Evolutionary conservation across 208 protist genomes (phyloP).

Genomic region (Trypanosoma boissoni): DNA sequence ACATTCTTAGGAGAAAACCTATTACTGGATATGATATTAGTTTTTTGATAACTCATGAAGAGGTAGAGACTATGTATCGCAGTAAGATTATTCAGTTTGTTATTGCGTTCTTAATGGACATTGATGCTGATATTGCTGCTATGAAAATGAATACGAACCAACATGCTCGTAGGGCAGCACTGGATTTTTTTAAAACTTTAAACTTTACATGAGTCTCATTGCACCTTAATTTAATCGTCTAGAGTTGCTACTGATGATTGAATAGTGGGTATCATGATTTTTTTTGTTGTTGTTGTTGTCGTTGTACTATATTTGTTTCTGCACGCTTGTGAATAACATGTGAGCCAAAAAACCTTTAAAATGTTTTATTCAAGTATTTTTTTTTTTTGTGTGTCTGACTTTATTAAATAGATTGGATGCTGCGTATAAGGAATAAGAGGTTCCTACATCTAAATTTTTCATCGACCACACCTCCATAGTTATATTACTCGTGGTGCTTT

Average conservation of each 20-base stretch:
- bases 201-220: slow-evolving; percentile 11
- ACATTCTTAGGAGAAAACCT: slow-evolving; percentile 93
- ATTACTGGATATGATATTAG: slow-evolving; percentile 94
- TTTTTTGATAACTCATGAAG: slow-evolving; percentile 97
- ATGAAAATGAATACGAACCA: slow-evolving; percentile 89
- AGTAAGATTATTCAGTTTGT: slow-evolving; percentile 96
- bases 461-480: too few species aligned
- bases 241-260: too few species aligned
- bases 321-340: neutral
- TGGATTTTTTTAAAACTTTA: slow-evolving; percentile 33
- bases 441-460: too few species aligned
- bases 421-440: too few species aligned
- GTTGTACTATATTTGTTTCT: neutral
- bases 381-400: too few species aligned
- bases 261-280: slow-evolving; percentile 10
- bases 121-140: slow-evolving; percentile 95
- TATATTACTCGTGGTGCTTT: too few species aligned
- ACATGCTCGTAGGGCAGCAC: slow-evolving; percentile 35
- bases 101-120: slow-evolving; percentile 93
- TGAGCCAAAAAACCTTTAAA: neutral
- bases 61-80: slow-evolving; percentile 94
- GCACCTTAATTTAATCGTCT: too few species aligned
- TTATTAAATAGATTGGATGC: too few species aligned
- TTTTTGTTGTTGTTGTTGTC: slow-evolving; percentile 9
- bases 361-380: too few species aligned